A percentile compares a stretch with the other conserved stretches of the same genome.
These are phyloP conservation scores for Pseudogymnoascus verrucosus DNA, from an alignment of 2,329 filamentous ascomycete species.

Conservation along the genomic window DNA sequence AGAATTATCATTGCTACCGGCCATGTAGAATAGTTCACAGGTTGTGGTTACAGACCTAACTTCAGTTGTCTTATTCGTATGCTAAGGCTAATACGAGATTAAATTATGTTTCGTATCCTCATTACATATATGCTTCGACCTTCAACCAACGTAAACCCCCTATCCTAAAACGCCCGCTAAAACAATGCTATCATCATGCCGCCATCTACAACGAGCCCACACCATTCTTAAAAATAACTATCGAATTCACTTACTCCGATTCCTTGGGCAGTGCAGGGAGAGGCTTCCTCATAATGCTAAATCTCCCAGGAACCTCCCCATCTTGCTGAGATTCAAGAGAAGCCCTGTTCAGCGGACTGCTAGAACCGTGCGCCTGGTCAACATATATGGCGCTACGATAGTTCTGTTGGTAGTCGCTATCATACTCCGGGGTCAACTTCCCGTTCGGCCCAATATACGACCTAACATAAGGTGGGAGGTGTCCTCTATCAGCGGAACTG, in stretches of 20 bases:
- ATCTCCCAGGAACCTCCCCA: conserved; percentile 7
- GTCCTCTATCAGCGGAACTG: background rate
- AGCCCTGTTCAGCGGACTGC: background rate
- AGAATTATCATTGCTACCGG: background rate
- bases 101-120: conserved; percentile 2
- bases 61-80: background rate
- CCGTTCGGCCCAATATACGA: conserved; percentile 1
- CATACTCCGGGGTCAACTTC: background rate
- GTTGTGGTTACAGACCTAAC: background rate
- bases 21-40: conserved; percentile 1
- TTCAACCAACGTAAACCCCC: background rate
- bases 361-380: background rate
- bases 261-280: conserved; percentile 33
- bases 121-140: background rate
- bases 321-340: background rate
- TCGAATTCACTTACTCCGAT: background rate
- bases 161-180: background rate
- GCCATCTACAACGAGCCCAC: background rate
- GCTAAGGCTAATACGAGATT: conserved; percentile 2
- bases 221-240: background rate
- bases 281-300: conserved; percentile 32
- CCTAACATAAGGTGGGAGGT: background rate
- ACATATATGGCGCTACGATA: background rate
- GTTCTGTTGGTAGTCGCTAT: conserved; percentile 7
- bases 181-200: conserved; percentile 1